Evolutionary conservation across 805 yeast genomes (phyloP).

Genomic region (Lipomyces starkeyi): DNA sequence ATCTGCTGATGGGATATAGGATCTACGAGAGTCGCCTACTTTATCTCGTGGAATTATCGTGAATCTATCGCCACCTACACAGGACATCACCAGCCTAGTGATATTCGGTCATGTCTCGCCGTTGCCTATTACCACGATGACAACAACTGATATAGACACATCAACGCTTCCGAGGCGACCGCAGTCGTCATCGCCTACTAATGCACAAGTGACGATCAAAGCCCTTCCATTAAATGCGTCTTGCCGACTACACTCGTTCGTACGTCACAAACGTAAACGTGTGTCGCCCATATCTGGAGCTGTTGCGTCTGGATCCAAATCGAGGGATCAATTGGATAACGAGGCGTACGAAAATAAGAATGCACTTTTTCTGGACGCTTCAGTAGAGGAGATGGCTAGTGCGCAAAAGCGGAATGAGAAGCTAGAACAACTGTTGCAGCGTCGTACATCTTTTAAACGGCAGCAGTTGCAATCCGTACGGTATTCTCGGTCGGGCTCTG

Average conservation of each 20-base stretch:
- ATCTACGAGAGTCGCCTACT: neutral
- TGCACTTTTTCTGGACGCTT: constrained; percentile 17
- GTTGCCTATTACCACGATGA: neutral
- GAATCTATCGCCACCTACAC: constrained; percentile 11
- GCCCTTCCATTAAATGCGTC: constrained; percentile 9
- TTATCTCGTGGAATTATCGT: constrained; percentile 18
- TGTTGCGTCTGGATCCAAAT: neutral
- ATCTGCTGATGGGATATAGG: neutral
- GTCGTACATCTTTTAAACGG: constrained; percentile 10
- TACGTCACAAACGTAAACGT: neutral
- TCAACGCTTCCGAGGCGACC: neutral
- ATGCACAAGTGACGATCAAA: neutral
- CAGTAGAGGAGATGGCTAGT: constrained; percentile 25
- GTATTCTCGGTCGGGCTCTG: neutral
- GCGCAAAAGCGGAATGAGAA: constrained; percentile 21
- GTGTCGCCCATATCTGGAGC: too few species aligned
- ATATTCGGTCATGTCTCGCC: constrained; percentile 14
- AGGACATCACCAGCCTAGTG: constrained; percentile 8
- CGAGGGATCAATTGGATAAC: neutral
- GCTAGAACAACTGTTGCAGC: constrained; percentile 19
- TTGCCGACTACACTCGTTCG: neutral
- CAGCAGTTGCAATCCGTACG: neutral
- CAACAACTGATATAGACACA: neutral
- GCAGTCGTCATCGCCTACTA: neutral
- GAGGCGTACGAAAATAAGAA: neutral